These are phyloP conservation scores for Antrodiella citrinella DNA, from an alignment of 768 basidiomycete genomes.

Conservation along the genomic window DNA sequence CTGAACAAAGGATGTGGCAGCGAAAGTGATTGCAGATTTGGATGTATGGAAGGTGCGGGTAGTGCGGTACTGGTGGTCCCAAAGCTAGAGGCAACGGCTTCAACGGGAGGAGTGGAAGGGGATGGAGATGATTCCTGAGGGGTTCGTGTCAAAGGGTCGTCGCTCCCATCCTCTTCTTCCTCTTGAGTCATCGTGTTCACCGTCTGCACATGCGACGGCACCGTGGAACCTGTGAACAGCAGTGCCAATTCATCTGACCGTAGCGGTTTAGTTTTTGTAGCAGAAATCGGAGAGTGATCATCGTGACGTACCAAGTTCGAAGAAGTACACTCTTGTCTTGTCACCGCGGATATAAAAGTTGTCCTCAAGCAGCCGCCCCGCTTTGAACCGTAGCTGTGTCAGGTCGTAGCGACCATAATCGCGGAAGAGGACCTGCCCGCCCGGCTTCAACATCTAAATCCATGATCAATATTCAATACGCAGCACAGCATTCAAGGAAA, in stretches of 20 bases:
- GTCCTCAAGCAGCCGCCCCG: conserved; percentile 78
- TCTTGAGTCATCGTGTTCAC: conserved; percentile 24
- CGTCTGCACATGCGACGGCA: conserved; percentile 23
- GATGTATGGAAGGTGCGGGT: neutral
- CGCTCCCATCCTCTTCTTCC: conserved; percentile 21
- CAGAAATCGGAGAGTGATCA: no score
- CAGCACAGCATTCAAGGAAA: neutral
- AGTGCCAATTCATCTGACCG: conserved; percentile 65
- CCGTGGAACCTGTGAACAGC: conserved; percentile 62
- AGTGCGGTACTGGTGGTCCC: neutral
- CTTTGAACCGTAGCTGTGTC: conserved; percentile 90
- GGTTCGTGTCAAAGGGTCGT: neutral
- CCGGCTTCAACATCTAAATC: conserved; percentile 79
- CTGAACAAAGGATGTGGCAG: conserved; percentile 58
- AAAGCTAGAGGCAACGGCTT: neutral
- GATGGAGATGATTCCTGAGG: neutral
- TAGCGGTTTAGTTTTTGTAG: neutral
- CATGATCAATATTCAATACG: neutral
- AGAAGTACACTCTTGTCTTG: conserved; percentile 96
- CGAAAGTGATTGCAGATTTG: conserved; percentile 22
- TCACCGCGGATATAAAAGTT: conserved; percentile 97
- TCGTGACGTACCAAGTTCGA: conserved; percentile 59
- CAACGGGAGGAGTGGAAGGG: conserved; percentile 7
- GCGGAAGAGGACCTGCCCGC: conserved; percentile 74
- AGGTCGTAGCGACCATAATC: conserved; percentile 96